These are phyloP conservation scores for Neospermospora avenae DNA, from an alignment of 2,329 filamentous ascomycete species.

Conservation along the genomic window DNA sequence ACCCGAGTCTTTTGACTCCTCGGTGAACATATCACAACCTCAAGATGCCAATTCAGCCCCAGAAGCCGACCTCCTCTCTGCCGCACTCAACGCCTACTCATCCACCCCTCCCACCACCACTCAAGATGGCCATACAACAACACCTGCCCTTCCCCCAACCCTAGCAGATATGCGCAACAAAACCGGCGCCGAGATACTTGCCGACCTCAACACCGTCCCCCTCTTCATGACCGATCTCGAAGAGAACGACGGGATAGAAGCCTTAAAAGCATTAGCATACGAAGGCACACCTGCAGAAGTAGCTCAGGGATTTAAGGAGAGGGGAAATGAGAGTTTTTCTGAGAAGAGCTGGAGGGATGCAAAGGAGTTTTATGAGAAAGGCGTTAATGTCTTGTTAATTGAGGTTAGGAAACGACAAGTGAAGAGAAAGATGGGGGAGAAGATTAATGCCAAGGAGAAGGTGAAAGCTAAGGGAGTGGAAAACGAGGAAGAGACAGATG, in stretches of 20 bases:
- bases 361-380: constrained; percentile 87
- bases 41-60: constrained; percentile 8
- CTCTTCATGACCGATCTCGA: constrained; percentile 96
- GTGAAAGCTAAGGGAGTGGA: no score
- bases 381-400: constrained; percentile 65
- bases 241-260: constrained; percentile 81
- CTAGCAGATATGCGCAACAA: constrained; percentile 56
- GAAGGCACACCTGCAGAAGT: constrained; percentile 88
- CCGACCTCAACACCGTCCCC: constrained; percentile 68
- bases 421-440: neutral
- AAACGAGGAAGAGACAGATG: constrained; percentile 42
- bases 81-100: constrained; percentile 27
- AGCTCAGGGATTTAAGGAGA: constrained; percentile 79
- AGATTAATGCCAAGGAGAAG: neutral
- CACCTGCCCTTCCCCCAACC: constrained; percentile 48
- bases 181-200: constrained; percentile 56
- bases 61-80: constrained; percentile 28
- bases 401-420: constrained; percentile 55
- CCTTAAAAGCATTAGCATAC: constrained; percentile 84
- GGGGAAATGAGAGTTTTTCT: constrained; percentile 85
- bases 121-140: constrained; percentile 24
- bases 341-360: constrained; percentile 75
- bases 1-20: constrained; percentile 18
- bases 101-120: constrained; percentile 11
- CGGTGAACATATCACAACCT: constrained; percentile 16